phyloP scores from a whole-genome alignment of 148 eudicot species.

The Rhododendron griersonianum region DNA sequence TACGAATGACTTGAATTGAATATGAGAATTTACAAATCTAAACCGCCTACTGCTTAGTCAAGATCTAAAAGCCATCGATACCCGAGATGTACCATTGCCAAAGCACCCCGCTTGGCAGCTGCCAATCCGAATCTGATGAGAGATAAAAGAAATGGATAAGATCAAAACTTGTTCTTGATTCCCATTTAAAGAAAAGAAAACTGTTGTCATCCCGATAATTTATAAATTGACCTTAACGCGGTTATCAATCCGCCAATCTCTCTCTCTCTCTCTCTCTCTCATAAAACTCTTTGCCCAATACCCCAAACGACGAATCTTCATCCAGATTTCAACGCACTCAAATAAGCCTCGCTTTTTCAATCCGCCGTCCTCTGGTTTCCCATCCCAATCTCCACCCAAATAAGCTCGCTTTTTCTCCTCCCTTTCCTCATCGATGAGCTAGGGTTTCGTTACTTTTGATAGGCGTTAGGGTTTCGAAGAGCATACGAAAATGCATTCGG shows the following conservation, averaged over 20 bases:
- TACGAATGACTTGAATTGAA: accelerated
- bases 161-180: background rate
- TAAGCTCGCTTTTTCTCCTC: background rate
- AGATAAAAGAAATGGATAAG: background rate
- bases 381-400: background rate
- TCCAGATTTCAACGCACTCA: background rate
- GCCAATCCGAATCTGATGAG: too few species aligned
- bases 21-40: too few species aligned
- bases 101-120: too few species aligned
- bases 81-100: too few species aligned
- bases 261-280: background rate
- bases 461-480: conserved; percentile 19
- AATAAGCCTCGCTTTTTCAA: too few species aligned
- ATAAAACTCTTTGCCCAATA: background rate
- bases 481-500: conserved; percentile 93
- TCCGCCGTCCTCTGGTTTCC: background rate
- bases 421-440: background rate
- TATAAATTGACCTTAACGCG: background rate
- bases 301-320: background rate
- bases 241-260: background rate
- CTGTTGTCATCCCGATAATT: background rate
- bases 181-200: background rate
- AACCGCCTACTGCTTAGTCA: too few species aligned
- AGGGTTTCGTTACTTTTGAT: background rate
- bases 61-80: too few species aligned